Evolutionary conservation across 192 early-diverging fungal species (phyloP).

Genomic region (Chytriomyces sp.): DNA sequence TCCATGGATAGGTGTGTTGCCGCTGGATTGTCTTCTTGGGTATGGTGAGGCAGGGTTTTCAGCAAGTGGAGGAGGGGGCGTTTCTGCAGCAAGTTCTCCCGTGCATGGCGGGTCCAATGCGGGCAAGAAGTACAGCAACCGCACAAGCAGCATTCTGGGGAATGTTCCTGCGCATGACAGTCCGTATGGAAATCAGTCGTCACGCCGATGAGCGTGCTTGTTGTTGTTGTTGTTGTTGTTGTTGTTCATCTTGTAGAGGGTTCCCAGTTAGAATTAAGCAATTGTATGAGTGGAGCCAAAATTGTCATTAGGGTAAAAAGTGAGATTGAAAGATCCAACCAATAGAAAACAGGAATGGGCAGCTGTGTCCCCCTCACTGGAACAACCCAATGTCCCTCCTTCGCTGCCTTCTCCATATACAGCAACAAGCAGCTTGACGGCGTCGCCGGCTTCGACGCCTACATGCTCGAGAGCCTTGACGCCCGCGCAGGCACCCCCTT

Average conservation of each 20-base stretch:
- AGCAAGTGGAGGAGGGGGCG: not conserved
- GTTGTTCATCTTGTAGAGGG: no score
- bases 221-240: no score
- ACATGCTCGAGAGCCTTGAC: not conserved
- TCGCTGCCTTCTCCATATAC: not conserved
- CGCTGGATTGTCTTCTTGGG: slow-evolving; percentile 20
- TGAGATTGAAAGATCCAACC: not conserved
- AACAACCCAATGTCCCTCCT: not conserved
- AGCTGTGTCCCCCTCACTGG: not conserved
- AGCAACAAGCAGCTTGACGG: not conserved
- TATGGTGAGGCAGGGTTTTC: not conserved
- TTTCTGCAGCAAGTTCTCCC: not conserved
- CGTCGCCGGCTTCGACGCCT: not conserved
- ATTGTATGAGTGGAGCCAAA: not conserved
- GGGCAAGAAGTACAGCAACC: not conserved
- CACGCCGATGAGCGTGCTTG: no score
- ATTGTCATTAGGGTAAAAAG: not conserved
- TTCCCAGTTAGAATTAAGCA: no score
- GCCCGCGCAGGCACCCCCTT: not conserved
- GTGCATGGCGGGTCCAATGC: no score
- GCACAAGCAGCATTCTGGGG: not conserved
- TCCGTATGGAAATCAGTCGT: no score
- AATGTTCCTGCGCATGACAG: not conserved
- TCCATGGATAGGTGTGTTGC: slow-evolving; percentile 13
- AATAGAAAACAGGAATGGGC: not conserved